phyloP scores from a whole-genome alignment of 257 asterid genomes.

The Solanum dulcamara region DNA sequence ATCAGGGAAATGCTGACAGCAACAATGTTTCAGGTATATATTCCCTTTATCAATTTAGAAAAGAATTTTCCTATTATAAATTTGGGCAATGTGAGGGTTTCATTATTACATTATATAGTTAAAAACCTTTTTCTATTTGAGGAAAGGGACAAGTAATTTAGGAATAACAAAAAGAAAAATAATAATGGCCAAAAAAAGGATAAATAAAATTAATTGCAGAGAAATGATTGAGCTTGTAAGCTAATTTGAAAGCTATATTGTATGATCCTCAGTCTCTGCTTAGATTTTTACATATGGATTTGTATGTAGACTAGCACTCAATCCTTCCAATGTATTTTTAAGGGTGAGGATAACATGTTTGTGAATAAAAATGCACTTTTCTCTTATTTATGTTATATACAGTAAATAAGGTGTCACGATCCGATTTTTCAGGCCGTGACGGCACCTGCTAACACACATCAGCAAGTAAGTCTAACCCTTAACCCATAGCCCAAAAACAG shows the following conservation, averaged over 20 bases:
- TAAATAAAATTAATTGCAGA: not conserved
- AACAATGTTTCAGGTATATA: conserved; percentile 15
- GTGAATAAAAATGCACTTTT: no score
- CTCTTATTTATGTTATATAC: no score
- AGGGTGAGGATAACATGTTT: no score
- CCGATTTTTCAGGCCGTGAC: no score
- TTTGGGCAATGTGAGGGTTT: not conserved
- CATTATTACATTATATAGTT: not conserved
- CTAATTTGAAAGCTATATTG: not conserved
- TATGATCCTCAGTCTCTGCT: not conserved
- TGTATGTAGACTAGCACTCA: no score
- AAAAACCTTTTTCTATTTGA: not conserved
- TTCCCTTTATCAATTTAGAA: not conserved
- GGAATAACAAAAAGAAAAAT: not conserved
- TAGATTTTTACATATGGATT: not conserved
- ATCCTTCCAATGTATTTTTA: no score
- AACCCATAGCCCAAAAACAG: no score
- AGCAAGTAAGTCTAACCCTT: no score
- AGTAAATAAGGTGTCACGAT: no score
- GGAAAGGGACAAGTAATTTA: not conserved
- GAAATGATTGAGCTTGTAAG: not conserved
- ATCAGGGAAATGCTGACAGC: conserved; percentile 9
- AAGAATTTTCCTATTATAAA: not conserved
- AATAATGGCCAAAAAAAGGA: not conserved
- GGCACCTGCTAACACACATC: no score